Evolutionary conservation across 768 basidiomycete genomes (phyloP), one percentile per base, ranked within the genome.

Genomic region (Lactifluus echinatus): DNA sequence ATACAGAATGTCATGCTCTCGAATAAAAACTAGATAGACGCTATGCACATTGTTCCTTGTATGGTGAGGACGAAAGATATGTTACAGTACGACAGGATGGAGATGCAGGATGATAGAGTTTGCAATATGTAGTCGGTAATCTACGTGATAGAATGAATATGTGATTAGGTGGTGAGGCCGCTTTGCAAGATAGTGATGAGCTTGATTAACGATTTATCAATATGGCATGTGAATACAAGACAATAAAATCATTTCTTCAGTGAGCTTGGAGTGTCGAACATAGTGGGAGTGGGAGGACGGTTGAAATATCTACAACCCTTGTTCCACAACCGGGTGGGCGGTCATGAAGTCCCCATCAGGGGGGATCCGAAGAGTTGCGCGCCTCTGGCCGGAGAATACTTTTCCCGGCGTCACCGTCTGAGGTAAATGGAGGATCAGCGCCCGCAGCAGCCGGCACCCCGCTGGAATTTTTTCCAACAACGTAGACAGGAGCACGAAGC

Each of bases 401-500:
- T 24, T 34, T 43, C 15, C 52, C 19, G 34, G 34, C 33, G 3
- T 44, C 50, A 1, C 12, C 51, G 15, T 42, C 44, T 40, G 45
- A 46, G 29, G 52, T 10, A 15, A 31, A 34, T 37, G 60, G 54
- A 24, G 50, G 50, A 11, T 31, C 50, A 36, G 49, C 34, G 14
- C 49, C 60, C 4, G 45, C 39, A 19, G 37, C 29, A 11, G 23
- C 56, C 33, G 40, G 56, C 21, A 28, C 23, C 26, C 29, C 45
- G 19, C 53, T 47, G 17, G 60, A 44, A 11, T 52, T 52, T 12
- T 61, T 40, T 23, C 44, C 28, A 42, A 63, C 53, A 21, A 57
- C 62, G 19, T 61, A 63, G 42, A 63, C 62, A 29, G 62, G 60
- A n/a, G 54, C 54, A 29, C 55, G 52, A 42, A 63, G 60, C 31